These are phyloP conservation scores for Botrytis medusae DNA, from an alignment of 2,329 filamentous ascomycete species.

Conservation along the genomic window DNA sequence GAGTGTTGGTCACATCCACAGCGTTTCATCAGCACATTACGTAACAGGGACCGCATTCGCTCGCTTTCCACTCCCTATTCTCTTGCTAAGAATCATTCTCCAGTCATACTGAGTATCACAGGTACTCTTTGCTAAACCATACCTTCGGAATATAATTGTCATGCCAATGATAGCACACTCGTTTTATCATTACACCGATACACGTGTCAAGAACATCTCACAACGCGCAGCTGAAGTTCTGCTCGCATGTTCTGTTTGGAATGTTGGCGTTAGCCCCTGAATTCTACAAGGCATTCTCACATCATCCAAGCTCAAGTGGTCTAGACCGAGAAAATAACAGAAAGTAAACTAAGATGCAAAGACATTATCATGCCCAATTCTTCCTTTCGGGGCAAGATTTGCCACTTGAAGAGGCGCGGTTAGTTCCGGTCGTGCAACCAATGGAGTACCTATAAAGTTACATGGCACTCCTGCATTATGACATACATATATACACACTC, in stretches of 20 bases:
- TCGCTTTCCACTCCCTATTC: background rate
- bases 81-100: background rate
- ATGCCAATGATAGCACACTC: background rate
- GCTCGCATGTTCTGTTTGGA: background rate
- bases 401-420: background rate
- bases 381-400: background rate
- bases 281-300: background rate
- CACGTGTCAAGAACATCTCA: background rate
- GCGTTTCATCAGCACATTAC: background rate
- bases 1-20: background rate
- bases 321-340: background rate
- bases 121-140: background rate
- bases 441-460: background rate
- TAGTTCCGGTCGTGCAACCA: background rate
- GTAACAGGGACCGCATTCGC: background rate
- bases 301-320: background rate
- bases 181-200: background rate
- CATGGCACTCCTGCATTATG: conserved; percentile 1
- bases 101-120: background rate
- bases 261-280: background rate
- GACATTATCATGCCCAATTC: background rate
- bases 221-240: background rate
- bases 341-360: background rate
- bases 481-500: background rate
- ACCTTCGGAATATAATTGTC: background rate